Percentiles rank a stretch among this genome's conserved stretches.
phyloP scores from a whole-genome alignment of 1,139 yeast genomes.

The Pneumocystis oryctolagi region DNA sequence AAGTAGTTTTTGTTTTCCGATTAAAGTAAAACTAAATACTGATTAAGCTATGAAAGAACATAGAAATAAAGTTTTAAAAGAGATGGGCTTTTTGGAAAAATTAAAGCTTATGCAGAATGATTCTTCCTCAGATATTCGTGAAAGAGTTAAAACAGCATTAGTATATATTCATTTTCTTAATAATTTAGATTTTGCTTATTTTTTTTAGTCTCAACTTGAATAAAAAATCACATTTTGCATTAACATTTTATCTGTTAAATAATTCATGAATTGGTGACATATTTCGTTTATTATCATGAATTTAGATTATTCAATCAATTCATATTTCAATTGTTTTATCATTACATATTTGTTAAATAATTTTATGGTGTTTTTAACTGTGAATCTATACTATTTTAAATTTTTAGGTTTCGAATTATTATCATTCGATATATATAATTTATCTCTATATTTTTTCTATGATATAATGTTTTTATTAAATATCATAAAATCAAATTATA shows the following conservation, averaged over 20 bases:
- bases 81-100: constrained; percentile 29
- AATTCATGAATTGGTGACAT: not conserved
- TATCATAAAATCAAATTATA: not conserved
- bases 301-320: not conserved
- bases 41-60: constrained; percentile 3
- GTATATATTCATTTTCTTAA: not conserved
- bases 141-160: constrained; percentile 35
- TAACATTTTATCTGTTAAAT: not conserved
- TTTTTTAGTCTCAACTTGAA: not conserved
- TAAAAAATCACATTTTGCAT: not conserved
- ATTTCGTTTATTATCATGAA: not conserved
- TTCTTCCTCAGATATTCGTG: constrained; percentile 33
- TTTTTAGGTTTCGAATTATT: too few relatives aligned
- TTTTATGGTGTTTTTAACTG: not conserved
- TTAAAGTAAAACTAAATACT: constrained; percentile 1
- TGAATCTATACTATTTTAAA: not conserved
- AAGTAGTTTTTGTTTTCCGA: constrained; percentile 5
- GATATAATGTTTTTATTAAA: not conserved
- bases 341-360: not conserved
- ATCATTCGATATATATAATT: too few relatives aligned
- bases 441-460: too few relatives aligned
- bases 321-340: not conserved
- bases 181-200: not conserved
- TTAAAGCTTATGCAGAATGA: constrained; percentile 24
- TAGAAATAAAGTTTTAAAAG: constrained; percentile 20